Base-by-base conservation (phyloP, 352 stramenopile species). In the Globisporangium alternatum region DNA sequence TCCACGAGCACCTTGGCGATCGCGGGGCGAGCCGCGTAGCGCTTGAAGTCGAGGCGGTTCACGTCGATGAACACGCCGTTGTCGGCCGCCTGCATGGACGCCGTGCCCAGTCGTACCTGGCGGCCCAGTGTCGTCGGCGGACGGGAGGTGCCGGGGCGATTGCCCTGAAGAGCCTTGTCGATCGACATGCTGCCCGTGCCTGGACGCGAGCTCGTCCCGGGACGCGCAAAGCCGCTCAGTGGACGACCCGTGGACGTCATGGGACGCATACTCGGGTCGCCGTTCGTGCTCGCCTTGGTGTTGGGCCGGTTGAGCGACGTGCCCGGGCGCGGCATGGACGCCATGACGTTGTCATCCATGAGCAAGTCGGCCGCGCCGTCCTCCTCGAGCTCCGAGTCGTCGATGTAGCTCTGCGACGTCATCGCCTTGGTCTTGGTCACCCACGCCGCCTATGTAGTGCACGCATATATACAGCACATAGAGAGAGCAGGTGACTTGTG, bases 281-380 rank as follows among this genome's bases (percentile, higher is more conserved):
- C 77, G 17, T 68, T 68, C 28, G 74, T 52, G 35, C 68, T 72
- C 10, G 62, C 63, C 21, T 78, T 71, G 3, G 80, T 89, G 64
- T 89, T 91, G n/a, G 90, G 87, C 0, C 83, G 83, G 55, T 91
- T 93, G 43, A 98, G 78, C 9, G 90, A 97, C 33, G 92, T 98
- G 8, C 90, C 90, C 0, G 92, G 92, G 2, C 82, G 79, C 13
- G 92, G 91, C 75, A 96, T 88, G 10, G 86, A 76, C 12, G 91
- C 89, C 61, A 96, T 92, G 61, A 88, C 91, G 71, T 98, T 97
- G 68, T 97, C 92, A 65, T 98, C 92, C 71, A 98, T 78, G n/a
- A 98, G 76, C 57, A 97, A 59, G 51, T 98, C 92, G 0, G 89
- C 90, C 1, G 92, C 86, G 60, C 91, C 91, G 68, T 97, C 83